Evolutionary conservation across 768 basidiomycete species (phyloP).

Genomic region (Tricholoma sp.): DNA sequence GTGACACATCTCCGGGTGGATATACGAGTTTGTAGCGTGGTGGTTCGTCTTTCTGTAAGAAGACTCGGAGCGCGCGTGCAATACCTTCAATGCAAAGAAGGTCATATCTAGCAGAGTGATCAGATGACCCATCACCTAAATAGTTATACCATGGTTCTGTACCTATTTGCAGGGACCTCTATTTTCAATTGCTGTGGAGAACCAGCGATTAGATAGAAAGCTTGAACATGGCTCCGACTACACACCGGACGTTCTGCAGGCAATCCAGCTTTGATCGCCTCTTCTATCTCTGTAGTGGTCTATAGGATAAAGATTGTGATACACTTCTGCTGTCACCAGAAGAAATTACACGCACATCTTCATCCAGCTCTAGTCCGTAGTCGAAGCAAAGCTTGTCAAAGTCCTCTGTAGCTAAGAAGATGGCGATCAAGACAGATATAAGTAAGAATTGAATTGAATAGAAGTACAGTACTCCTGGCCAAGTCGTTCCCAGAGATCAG

Average conservation of each 20-base stretch:
- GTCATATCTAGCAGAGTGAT: constrained; percentile 68
- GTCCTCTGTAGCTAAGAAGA: constrained; percentile 73
- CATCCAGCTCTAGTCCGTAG: constrained; percentile 95
- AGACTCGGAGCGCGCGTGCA: constrained; percentile 77
- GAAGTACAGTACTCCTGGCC: constrained; percentile 71
- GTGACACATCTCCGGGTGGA: constrained; percentile 61
- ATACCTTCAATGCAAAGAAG: constrained; percentile 97
- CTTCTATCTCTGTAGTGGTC: constrained; percentile 88
- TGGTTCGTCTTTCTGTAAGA: constrained; percentile 62
- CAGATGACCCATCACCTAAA: constrained; percentile 6
- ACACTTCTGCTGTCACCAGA: background rate
- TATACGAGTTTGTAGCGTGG: constrained; percentile 73
- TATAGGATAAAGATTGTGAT: constrained; percentile 23
- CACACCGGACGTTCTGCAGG: constrained; percentile 80
- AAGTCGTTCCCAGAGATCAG: constrained; percentile 85
- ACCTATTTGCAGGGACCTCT: constrained; percentile 98
- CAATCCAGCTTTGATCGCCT: constrained; percentile 74
- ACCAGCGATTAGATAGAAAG: background rate
- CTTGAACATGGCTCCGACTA: constrained; percentile 5
- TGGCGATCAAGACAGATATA: constrained; percentile 13
- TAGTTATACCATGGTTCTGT: constrained; percentile 5
- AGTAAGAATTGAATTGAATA: constrained; percentile 16
- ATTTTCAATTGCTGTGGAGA: constrained; percentile 87
- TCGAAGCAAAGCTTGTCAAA: constrained; percentile 96
- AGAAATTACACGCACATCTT: constrained; percentile 63